Evolutionary conservation across 2,329 filamentous ascomycete genomes (phyloP).

Genomic region (Aspergillus eucalypticola): DNA sequence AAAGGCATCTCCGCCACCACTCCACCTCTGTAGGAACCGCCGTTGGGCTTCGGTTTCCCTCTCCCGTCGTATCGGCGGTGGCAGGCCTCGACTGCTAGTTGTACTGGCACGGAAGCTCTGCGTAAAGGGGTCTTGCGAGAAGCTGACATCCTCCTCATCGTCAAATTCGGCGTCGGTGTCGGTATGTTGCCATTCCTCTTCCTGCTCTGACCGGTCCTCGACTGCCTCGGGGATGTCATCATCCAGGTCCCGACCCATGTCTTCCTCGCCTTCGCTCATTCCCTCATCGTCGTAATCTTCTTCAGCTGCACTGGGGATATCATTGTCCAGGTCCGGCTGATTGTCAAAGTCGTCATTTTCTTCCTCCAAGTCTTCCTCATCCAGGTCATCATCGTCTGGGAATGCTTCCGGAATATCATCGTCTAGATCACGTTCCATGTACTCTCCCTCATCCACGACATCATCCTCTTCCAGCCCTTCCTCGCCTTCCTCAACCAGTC

Average conservation of each 20-base stretch:
- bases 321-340: constrained; percentile 56
- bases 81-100: constrained; percentile 34
- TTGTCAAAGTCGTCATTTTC: constrained; percentile 47
- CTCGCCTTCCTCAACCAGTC: constrained; percentile 45
- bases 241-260: constrained; percentile 69
- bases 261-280: constrained; percentile 51
- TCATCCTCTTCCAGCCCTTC: constrained; percentile 54
- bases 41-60: constrained; percentile 43
- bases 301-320: constrained; percentile 58
- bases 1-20: constrained; percentile 38
- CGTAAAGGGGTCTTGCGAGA: constrained; percentile 27
- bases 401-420: constrained; percentile 70
- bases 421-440: constrained; percentile 64
- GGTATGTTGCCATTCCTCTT: constrained; percentile 71
- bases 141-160: constrained; percentile 40
- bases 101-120: constrained; percentile 37
- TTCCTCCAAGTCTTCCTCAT: constrained; percentile 40
- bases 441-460: constrained; percentile 53
- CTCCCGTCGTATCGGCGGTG: constrained; percentile 26
- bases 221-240: constrained; percentile 67
- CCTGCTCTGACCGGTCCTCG: constrained; percentile 46
- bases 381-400: constrained; percentile 44
- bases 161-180: constrained; percentile 68
- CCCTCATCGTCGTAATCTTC: constrained; percentile 41
- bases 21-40: constrained; percentile 43